Conservation (phyloP, 2,329 filamentous ascomycete genomes). For the Fusarium sulawesiense region DNA sequence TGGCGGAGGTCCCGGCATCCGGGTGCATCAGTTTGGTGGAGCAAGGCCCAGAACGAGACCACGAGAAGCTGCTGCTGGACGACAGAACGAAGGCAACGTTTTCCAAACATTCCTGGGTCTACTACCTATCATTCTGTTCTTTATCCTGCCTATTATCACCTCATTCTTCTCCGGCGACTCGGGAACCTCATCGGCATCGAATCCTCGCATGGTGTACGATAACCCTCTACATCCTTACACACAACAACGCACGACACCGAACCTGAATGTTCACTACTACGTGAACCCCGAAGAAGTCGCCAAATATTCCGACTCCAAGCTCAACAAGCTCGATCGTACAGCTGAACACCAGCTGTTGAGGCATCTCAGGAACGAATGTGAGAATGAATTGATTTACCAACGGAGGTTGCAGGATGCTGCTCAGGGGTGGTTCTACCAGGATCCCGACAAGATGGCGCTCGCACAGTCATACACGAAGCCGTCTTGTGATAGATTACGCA, state of each 20-base stretch:
- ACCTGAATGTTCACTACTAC: constrained; percentile 83
- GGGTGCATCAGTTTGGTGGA: constrained; percentile 96
- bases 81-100: constrained; percentile 61
- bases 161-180: constrained; percentile 75
- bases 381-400: constrained; percentile 74
- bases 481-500: constrained; percentile 64
- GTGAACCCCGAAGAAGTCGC: constrained; percentile 83
- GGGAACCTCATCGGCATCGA: constrained; percentile 53
- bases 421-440: constrained; percentile 87
- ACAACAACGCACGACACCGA: constrained; percentile 75
- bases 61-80: constrained; percentile 65
- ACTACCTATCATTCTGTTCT: constrained; percentile 88
- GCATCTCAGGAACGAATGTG: constrained; percentile 76
- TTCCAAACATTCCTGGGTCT: constrained; percentile 76
- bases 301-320: constrained; percentile 74
- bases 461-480: constrained; percentile 68
- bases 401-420: constrained; percentile 79
- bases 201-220: constrained; percentile 81
- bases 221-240: constrained; percentile 77
- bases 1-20: constrained; percentile 88
- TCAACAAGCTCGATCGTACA: constrained; percentile 78
- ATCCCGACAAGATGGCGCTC: constrained; percentile 80
- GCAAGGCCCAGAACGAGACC: constrained; percentile 80
- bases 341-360: constrained; percentile 81
- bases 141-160: constrained; percentile 85